These are phyloP conservation scores for Fomitiporia mediterranea DNA, from an alignment of 1,284 basidiomycete species.

Conservation along the genomic window DNA sequence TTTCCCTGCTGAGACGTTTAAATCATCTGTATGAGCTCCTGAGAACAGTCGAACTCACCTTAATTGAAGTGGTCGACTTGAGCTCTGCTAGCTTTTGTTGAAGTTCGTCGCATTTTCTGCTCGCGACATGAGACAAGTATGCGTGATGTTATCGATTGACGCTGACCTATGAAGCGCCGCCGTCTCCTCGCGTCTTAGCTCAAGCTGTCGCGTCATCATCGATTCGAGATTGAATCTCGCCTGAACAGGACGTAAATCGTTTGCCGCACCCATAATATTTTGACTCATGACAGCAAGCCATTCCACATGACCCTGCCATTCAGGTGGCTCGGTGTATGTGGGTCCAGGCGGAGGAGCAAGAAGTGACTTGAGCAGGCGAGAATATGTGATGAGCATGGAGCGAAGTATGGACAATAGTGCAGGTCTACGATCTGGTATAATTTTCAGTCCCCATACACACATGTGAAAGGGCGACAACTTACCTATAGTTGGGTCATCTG, in stretches of 20 bases:
- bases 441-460: constrained; percentile 14
- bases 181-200: constrained; percentile 65
- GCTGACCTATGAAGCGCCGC: constrained; percentile 56
- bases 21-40: background rate
- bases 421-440: constrained; percentile 60
- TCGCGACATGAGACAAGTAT: background rate
- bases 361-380: constrained; percentile 55
- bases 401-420: constrained; percentile 60
- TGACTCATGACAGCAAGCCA: constrained; percentile 74
- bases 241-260: constrained; percentile 79
- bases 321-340: constrained; percentile 45
- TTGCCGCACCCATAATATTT: constrained; percentile 78
- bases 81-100: constrained; percentile 55
- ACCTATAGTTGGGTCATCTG: constrained; percentile 62
- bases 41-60: background rate
- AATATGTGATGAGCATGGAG: constrained; percentile 69
- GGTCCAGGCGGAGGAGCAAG: constrained; percentile 56
- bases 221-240: constrained; percentile 67
- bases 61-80: constrained; percentile 16
- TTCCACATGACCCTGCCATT: constrained; percentile 67
- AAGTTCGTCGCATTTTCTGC: constrained; percentile 65
- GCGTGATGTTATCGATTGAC: background rate
- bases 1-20: background rate
- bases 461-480: constrained; percentile 24
- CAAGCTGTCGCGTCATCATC: constrained; percentile 72